Evolutionary conservation across 192 early-diverging fungal species (phyloP).

Genomic region (Coemansia sp.): DNA sequence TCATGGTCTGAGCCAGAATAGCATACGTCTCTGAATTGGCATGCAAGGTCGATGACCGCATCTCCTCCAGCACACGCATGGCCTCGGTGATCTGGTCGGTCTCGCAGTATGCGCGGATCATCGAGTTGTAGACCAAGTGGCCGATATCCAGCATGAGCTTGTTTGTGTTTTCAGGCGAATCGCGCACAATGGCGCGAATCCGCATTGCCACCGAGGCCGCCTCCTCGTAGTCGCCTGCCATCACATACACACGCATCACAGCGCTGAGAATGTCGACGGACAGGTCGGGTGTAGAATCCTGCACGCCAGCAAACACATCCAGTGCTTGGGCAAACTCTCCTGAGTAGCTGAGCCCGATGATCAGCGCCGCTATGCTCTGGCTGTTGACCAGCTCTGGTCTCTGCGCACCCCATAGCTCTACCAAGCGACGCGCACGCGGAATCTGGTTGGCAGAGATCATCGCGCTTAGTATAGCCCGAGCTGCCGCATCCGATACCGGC

Average conservation of each 20-base stretch:
- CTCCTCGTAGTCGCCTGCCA: constrained; percentile 37
- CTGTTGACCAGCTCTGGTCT: constrained; percentile 21
- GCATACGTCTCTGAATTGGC: constrained; percentile 38
- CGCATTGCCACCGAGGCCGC: constrained; percentile 46
- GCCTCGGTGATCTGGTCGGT: constrained; percentile 28
- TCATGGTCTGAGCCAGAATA: constrained; percentile 28
- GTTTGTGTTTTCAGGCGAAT: constrained; percentile 1
- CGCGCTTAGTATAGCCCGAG: constrained; percentile 19
- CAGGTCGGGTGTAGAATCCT: constrained; percentile 18
- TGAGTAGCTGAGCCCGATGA: constrained; percentile 12
- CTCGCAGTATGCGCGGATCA: constrained; percentile 41
- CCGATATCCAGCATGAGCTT: background rate
- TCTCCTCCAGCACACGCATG: constrained; percentile 43
- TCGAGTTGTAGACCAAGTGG: constrained; percentile 22
- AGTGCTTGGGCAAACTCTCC: constrained; percentile 26
- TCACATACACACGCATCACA: constrained; percentile 41
- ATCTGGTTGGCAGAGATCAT: constrained; percentile 22
- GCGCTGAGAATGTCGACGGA: constrained; percentile 22
- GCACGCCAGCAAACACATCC: constrained; percentile 26
- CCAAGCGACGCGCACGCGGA: constrained; percentile 24
- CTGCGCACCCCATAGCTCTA: constrained; percentile 17
- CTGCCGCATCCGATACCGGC: constrained; percentile 17
- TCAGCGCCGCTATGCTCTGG: constrained; percentile 21
- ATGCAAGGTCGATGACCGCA: constrained; percentile 32
- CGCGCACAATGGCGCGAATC: constrained; percentile 25